These are phyloP conservation scores for Pseudopithomyces chartarum DNA, from an alignment of 2,329 filamentous ascomycete genomes.

Conservation along the genomic window DNA sequence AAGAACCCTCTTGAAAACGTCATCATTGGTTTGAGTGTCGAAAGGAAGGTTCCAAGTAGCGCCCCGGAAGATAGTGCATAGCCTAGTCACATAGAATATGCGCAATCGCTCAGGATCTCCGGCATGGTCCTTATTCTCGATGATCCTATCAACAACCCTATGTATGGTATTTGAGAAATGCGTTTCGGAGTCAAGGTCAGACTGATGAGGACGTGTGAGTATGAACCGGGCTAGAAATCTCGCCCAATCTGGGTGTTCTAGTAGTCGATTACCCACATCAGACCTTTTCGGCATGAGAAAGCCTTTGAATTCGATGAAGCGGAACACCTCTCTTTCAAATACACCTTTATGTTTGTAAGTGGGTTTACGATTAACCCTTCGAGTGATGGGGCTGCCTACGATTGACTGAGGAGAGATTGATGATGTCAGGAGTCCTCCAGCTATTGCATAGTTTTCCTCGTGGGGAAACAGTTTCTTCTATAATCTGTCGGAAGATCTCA, in stretches of 20 bases:
- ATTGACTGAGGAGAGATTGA: background rate
- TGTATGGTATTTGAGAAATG: conserved; percentile 3
- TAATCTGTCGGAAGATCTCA: background rate
- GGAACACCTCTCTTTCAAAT: background rate
- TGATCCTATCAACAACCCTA: conserved; percentile 5
- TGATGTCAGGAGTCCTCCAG: background rate
- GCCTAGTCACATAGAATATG: background rate
- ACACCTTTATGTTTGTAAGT: background rate
- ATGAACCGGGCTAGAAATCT: background rate
- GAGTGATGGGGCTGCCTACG: background rate
- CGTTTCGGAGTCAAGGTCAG: background rate
- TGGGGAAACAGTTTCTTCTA: background rate
- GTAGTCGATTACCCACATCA: no score
- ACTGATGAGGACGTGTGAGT: background rate
- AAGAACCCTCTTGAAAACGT: no score
- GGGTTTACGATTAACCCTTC: background rate
- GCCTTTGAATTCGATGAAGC: background rate
- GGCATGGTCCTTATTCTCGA: background rate
- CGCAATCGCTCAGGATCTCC: background rate
- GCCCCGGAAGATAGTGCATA: background rate
- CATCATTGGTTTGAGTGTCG: no score
- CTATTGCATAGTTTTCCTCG: background rate
- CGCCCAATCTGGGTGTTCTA: background rate
- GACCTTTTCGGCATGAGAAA: background rate
- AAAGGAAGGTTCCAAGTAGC: background rate